Evolutionary conservation across 2,329 filamentous ascomycete genomes (phyloP).

Genomic region (Dendrostoma leiphaemia): DNA sequence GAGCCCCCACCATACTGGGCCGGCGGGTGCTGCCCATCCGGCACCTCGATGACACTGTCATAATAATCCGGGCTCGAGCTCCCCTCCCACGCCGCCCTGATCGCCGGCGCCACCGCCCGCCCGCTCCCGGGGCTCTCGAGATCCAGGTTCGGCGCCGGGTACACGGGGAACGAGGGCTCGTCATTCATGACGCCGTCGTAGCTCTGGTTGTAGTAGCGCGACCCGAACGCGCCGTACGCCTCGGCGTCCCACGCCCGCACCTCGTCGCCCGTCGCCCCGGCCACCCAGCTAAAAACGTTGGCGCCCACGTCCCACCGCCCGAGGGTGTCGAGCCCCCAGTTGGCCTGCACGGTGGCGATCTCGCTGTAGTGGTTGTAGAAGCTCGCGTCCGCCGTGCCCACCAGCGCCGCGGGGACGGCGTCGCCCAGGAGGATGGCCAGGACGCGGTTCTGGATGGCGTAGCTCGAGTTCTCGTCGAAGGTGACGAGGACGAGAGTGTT

Average conservation of each 20-base stretch:
- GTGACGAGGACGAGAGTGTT: constrained; percentile 63
- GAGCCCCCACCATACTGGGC: constrained; percentile 16
- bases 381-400: constrained; percentile 65
- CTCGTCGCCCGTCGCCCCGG: constrained; percentile 59
- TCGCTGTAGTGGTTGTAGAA: constrained; percentile 75
- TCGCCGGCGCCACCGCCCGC: constrained; percentile 22
- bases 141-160: constrained; percentile 27
- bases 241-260: constrained; percentile 21
- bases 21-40: constrained; percentile 28
- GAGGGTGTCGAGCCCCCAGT: constrained; percentile 68
- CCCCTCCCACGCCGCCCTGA: constrained; percentile 23
- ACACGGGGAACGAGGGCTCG: constrained; percentile 20
- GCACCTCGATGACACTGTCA: constrained; percentile 25
- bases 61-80: constrained; percentile 27
- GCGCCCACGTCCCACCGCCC: constrained; percentile 71
- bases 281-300: constrained; percentile 65
- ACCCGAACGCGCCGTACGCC: constrained; percentile 7
- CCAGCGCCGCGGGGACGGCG: constrained; percentile 61
- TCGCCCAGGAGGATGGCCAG: constrained; percentile 72
- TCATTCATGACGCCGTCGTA: constrained; percentile 30
- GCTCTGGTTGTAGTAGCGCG: constrained; percentile 21
- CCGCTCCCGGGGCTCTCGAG: constrained; percentile 23
- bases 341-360: constrained; percentile 64
- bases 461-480: constrained; percentile 77
- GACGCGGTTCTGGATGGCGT: constrained; percentile 65